Conservation (phyloP, 2,329 filamentous ascomycete species). For the Arthrobotrys entomopaga region DNA sequence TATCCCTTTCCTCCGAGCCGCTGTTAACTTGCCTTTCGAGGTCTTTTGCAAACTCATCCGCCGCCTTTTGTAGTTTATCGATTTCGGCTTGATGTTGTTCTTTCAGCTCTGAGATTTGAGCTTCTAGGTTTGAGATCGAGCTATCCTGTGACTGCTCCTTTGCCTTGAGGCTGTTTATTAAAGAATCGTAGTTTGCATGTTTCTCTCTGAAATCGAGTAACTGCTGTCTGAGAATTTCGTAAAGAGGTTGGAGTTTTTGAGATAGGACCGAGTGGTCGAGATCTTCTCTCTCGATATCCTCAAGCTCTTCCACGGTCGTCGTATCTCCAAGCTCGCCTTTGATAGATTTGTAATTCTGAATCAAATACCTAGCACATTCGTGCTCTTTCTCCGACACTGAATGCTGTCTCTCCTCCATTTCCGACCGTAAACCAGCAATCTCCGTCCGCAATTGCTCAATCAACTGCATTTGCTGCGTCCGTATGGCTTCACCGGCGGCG, state of each 20-base stretch:
- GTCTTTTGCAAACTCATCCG: slow-evolving; percentile 34
- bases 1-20: slow-evolving; percentile 36
- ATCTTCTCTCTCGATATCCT: slow-evolving; percentile 27
- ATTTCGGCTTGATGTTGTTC: slow-evolving; percentile 50
- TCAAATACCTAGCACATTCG: slow-evolving; percentile 47
- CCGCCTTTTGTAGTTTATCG: slow-evolving; percentile 37
- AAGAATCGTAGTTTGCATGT: slow-evolving; percentile 41
- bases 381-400: slow-evolving; percentile 45
- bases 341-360: slow-evolving; percentile 42
- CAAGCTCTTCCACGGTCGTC: slow-evolving; percentile 15
- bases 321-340: slow-evolving; percentile 28
- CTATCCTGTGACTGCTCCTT: slow-evolving; percentile 43
- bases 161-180: slow-evolving; percentile 25
- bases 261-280: slow-evolving; percentile 42
- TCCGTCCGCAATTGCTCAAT: slow-evolving; percentile 46
- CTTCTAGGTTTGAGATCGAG: slow-evolving; percentile 37
- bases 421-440: slow-evolving; percentile 40
- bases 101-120: slow-evolving; percentile 36
- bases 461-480: slow-evolving; percentile 39
- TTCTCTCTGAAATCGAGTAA: slow-evolving; percentile 42
- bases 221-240: slow-evolving; percentile 45
- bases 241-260: slow-evolving; percentile 41
- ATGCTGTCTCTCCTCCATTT: slow-evolving; percentile 42
- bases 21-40: slow-evolving; percentile 37
- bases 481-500: slow-evolving; percentile 27